Evolutionary conservation across 2,329 filamentous ascomycete species (phyloP), one percentile per base, ranked within the genome.

Genomic region (Mycosphaerella sp.): DNA sequence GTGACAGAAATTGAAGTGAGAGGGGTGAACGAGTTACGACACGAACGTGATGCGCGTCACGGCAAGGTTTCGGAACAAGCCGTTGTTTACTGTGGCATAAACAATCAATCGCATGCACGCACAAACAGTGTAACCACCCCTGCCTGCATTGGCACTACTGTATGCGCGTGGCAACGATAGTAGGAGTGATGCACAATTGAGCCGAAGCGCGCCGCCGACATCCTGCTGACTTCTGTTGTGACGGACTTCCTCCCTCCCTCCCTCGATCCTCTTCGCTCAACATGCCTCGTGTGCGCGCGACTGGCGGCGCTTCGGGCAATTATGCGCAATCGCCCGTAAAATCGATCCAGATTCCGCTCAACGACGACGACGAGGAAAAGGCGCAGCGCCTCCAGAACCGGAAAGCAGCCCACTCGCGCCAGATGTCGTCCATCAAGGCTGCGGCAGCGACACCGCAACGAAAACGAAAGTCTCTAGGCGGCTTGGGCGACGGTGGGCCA

Each of bases 361-460:
- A 97, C 75, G 93, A 98, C 75, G 93, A 98, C 78, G 85, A 83
- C 57, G 83, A 86, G 64, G 93, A 98, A 74, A 95, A 95, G 72
- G 91, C 90, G 46, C 85, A 86, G 64, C 86, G 93, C 47, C 78
- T 92, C 66, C 87, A 93, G 68, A 90, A 88, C 58, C 85, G 93
- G 66, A 89, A 95, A 74, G 89, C 88, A 34, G 82, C 89, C 31
- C 87, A 96, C 70, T 89, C 95, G 70, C 85, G 85, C 63, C 91
- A 96, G 70, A 88, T 95, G 78, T 93, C 93, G 73, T 85, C 95
- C 69, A 85, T 97, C 64, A 89, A 90, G 71, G 85, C 87, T 5
- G 40, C 48, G 14, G 88, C 88, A 26, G 78, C 80, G 61, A 82
- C 86, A 64, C 60, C 60, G 51, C 59, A 59, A 48, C 53, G 87